Evolutionary conservation across 2,329 filamentous ascomycete species (phyloP).

Genomic region (Davidsoniella eucalypti): DNA sequence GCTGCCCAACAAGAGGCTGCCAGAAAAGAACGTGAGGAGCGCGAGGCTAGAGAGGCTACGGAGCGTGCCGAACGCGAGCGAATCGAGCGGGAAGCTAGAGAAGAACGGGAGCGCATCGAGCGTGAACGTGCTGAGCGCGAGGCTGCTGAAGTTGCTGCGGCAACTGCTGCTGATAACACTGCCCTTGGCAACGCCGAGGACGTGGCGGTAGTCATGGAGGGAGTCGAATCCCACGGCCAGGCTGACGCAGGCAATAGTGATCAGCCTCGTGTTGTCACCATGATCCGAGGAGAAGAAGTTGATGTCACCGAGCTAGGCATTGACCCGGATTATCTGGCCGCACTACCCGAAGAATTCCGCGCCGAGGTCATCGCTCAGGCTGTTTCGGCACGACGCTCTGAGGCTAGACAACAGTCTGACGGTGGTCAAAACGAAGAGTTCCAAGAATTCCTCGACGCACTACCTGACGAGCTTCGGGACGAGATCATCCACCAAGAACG

Average conservation of each 20-base stretch:
- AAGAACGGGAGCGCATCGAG: conserved; percentile 24
- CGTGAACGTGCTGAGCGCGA: conserved; percentile 1
- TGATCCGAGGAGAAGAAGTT: conserved; percentile 68
- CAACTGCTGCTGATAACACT: conserved; percentile 29
- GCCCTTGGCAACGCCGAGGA: not conserved
- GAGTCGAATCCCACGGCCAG: conserved; percentile 41
- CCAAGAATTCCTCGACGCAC: conserved; percentile 81
- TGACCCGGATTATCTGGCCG: conserved; percentile 83
- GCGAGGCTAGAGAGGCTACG: conserved; percentile 53
- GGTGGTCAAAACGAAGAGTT: conserved; percentile 74
- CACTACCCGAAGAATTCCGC: conserved; percentile 90
- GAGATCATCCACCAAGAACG: conserved; percentile 87
- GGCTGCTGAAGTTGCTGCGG: conserved; percentile 33
- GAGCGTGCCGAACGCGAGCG: conserved; percentile 45
- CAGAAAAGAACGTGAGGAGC: conserved; percentile 46
- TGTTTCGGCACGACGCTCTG: conserved; percentile 63
- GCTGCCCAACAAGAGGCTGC: conserved; percentile 29
- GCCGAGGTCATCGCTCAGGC: conserved; percentile 93
- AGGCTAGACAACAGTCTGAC: conserved; percentile 50
- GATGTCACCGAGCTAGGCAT: conserved; percentile 93
- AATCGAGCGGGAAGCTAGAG: conserved; percentile 48
- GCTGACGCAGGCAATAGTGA: conserved; percentile 18
- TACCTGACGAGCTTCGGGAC: conserved; percentile 75
- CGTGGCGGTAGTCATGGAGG: conserved; percentile 45
- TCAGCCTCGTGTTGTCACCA: conserved; percentile 50